A percentile compares a stretch with the other conserved stretches of the same genome.
phyloP scores from a whole-genome alignment of 495 filamentous ascomycete genomes.

The Neurospora pannonica region DNA sequence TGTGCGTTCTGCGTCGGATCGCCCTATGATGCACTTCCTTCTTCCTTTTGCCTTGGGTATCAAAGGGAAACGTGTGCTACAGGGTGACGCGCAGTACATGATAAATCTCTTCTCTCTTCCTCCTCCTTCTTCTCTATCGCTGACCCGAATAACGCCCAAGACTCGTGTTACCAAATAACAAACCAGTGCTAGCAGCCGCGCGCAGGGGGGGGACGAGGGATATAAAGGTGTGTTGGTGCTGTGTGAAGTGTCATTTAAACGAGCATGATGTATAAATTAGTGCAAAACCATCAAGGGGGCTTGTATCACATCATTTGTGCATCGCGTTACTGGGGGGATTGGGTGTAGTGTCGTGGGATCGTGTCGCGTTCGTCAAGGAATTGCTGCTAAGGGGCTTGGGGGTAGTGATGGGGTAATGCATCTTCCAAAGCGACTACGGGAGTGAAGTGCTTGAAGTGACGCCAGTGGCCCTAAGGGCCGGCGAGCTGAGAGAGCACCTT shows the following conservation, averaged over 20 bases:
- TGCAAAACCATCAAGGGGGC: conserved; percentile 12
- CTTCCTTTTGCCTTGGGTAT: neutral
- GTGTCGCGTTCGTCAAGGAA: conserved; percentile 15
- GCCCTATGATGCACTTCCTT: neutral
- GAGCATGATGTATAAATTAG: conserved; percentile 19
- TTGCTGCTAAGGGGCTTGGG: conserved; percentile 10
- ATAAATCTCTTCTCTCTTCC: conserved; percentile 18
- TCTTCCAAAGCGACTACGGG: conserved; percentile 8
- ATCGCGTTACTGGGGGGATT: conserved; percentile 12
- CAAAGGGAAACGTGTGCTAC: neutral
- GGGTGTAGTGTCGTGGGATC: conserved; percentile 16
- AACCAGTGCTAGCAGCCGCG: conserved; percentile 15
- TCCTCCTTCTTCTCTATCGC: conserved; percentile 11
- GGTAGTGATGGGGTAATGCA: conserved; percentile 6
- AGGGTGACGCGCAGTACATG: conserved; percentile 17
- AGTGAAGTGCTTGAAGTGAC: conserved; percentile 2
- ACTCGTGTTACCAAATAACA: conserved; percentile 7
- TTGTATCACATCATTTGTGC: conserved; percentile 28
- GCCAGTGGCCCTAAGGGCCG: conserved; percentile 4
- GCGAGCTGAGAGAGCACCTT: conserved; percentile 5
- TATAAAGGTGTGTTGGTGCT: conserved; percentile 1
- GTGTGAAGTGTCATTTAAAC: conserved; percentile 18
- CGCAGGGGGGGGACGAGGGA: conserved; percentile 4
- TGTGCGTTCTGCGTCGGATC: neutral
- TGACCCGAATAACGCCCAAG: neutral